Evolutionary conservation across 2,329 filamentous ascomycete genomes (phyloP).

Genomic region (Pleomassaria siparia): DNA sequence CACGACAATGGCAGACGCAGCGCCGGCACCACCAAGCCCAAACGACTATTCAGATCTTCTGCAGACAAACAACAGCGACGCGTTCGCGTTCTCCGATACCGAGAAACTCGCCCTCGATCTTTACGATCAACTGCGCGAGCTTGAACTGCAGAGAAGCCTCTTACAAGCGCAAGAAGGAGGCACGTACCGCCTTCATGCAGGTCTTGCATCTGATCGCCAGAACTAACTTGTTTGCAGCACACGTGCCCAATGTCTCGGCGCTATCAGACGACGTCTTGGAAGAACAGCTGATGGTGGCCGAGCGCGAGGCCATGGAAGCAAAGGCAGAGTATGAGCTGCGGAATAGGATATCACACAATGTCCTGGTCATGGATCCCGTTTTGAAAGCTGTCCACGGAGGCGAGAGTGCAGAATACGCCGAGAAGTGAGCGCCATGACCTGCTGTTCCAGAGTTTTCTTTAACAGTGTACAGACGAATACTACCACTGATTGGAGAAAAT

Average conservation of each 20-base stretch:
- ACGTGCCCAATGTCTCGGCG: slow-evolving; percentile 30
- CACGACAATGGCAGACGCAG: slow-evolving; percentile 23
- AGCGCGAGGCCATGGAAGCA: slow-evolving; percentile 69
- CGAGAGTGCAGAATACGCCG: slow-evolving; percentile 63
- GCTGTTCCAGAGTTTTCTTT: slow-evolving; percentile 10
- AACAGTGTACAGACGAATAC: slow-evolving; percentile 58
- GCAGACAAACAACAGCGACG: slow-evolving; percentile 48
- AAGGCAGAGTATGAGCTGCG: slow-evolving; percentile 70
- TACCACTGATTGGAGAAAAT: slow-evolving; percentile 66
- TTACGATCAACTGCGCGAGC: slow-evolving; percentile 70
- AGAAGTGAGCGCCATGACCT: slow-evolving; percentile 58
- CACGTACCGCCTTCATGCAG: slow-evolving; percentile 12
- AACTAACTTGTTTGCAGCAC: slow-evolving; percentile 27
- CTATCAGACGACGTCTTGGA: slow-evolving; percentile 56
- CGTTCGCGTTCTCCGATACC: slow-evolving; percentile 62
- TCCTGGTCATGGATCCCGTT: slow-evolving; percentile 72
- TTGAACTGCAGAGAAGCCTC: slow-evolving; percentile 72
- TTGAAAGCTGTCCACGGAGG: slow-evolving; percentile 75
- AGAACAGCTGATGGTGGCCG: slow-evolving; percentile 54
- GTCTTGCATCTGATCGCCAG: background rate
- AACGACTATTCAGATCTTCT: slow-evolving; percentile 41
- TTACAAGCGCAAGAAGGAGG: slow-evolving; percentile 50
- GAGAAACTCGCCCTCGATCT: slow-evolving; percentile 69
- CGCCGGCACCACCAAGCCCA: slow-evolving; percentile 11
- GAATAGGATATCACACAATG: slow-evolving; percentile 67